phyloP scores from a whole-genome alignment of 1,284 basidiomycete genomes.

The Ustilago sp. region DNA sequence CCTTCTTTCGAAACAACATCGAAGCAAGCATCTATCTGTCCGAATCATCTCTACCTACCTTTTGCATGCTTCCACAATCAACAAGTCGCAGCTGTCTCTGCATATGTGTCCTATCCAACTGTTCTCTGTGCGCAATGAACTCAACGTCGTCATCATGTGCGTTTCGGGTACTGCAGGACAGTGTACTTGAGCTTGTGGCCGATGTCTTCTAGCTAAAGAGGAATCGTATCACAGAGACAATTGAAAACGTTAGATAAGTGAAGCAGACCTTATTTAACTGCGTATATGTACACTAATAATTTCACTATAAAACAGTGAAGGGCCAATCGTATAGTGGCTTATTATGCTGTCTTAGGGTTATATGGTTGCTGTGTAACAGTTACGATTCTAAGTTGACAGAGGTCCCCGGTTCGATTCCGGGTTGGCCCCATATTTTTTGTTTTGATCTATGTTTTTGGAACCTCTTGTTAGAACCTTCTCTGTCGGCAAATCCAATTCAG shows the following conservation, averaged over 20 bases:
- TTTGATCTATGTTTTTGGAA: background rate
- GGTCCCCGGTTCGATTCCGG: constrained; percentile 45
- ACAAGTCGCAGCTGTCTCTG: background rate
- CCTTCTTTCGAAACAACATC: background rate
- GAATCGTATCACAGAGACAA: too few relatives aligned
- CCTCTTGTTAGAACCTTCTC: background rate
- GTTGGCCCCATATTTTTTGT: constrained; percentile 29
- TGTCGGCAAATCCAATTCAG: background rate
- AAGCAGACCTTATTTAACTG: accelerated
- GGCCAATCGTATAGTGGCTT: constrained; percentile 58
- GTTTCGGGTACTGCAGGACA: too few relatives aligned
- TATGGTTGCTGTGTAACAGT: background rate
- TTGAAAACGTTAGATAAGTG: too few relatives aligned
- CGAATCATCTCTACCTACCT: background rate
- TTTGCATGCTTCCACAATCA: constrained; percentile 1
- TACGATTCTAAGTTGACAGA: constrained; percentile 38
- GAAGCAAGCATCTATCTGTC: too few relatives aligned
- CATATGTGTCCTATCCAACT: constrained; percentile 7
- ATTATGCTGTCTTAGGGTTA: constrained; percentile 59
- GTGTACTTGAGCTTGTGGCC: background rate
- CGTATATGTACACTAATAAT: background rate
- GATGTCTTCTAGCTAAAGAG: background rate
- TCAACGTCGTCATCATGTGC: background rate
- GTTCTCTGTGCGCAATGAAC: background rate
- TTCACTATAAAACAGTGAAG: background rate